These are phyloP conservation scores for Cynanchum wilfordii DNA, from an alignment of 257 asterid genomes.

Conservation along the genomic window DNA sequence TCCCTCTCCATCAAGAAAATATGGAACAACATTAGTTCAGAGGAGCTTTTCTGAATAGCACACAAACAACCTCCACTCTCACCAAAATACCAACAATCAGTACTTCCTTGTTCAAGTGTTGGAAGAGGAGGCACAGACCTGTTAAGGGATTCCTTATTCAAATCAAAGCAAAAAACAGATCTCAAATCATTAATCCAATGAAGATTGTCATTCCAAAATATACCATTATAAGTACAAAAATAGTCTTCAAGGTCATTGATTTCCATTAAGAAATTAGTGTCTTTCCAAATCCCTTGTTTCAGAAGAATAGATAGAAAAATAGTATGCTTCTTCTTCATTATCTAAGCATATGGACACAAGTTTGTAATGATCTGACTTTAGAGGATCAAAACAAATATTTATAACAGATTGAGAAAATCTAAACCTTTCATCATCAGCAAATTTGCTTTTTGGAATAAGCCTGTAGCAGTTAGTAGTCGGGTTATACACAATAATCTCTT, in stretches of 20 bases:
- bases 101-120: background rate
- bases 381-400: conserved; percentile 18
- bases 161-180: too few relatives aligned
- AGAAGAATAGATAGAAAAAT: conserved; percentile 14
- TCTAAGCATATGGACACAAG: conserved; percentile 9
- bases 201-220: too few relatives aligned
- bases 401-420: background rate
- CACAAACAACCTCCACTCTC: conserved; percentile 2
- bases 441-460: too few relatives aligned
- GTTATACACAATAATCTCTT: too few relatives aligned
- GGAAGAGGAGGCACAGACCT: background rate
- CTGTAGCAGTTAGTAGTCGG: too few relatives aligned
- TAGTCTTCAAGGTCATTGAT: too few relatives aligned
- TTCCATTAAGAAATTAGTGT: too few relatives aligned
- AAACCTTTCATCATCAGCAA: background rate
- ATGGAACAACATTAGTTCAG: background rate
- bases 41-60: background rate
- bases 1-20: conserved; percentile 11
- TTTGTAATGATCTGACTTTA: conserved; percentile 13
- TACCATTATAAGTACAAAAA: too few relatives aligned
- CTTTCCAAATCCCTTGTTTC: conserved; percentile 13
- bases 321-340: background rate
- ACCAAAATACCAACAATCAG: conserved; percentile 5
- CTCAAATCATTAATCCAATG: too few relatives aligned
- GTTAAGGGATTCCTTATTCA: too few relatives aligned